Percentiles rank a stretch among this genome's conserved stretches.
Conservation (phyloP, 2,329 filamentous ascomycete genomes). For the Colletotrichum destructivum region DNA sequence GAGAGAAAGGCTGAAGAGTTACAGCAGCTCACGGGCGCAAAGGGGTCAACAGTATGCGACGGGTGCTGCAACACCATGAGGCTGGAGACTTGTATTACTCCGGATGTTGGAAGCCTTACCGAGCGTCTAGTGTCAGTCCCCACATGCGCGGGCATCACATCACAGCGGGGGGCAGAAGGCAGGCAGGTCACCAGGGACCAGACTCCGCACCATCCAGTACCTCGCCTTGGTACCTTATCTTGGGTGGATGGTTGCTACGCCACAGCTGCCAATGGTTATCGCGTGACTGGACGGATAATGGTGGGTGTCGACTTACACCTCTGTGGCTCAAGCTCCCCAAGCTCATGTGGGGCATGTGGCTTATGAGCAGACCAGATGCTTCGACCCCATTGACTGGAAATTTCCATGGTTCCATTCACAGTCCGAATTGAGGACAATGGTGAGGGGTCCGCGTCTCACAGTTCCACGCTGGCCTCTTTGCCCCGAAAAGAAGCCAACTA, state of each 20-base stretch:
- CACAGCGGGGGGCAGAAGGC: conserved; percentile 15
- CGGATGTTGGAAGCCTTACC: conserved; percentile 29
- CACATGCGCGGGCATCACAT: conserved; percentile 33
- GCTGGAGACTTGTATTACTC: conserved; percentile 26
- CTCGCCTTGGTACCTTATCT: not conserved
- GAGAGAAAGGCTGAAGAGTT: not conserved
- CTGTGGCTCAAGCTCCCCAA: conserved; percentile 42
- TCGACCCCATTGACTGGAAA: conserved; percentile 38
- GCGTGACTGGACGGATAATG: too few relatives aligned
- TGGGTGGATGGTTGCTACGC: conserved; percentile 4
- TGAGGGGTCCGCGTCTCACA: conserved; percentile 41
- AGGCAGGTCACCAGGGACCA: not conserved
- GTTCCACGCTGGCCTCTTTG: conserved; percentile 64
- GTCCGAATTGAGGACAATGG: conserved; percentile 30
- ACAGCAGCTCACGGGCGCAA: conserved; percentile 33
- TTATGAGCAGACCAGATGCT: conserved; percentile 6
- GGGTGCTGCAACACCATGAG: conserved; percentile 28
- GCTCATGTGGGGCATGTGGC: conserved; percentile 42
- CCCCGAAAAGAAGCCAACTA: conserved; percentile 48
- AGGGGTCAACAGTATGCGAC: conserved; percentile 24
- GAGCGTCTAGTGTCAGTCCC: conserved; percentile 13
- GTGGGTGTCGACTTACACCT: not conserved
- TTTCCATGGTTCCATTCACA: conserved; percentile 40
- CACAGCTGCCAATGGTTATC: not conserved
- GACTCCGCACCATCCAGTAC: not conserved